These are phyloP conservation scores for Noccaea bulbosa DNA, from an alignment of 345 rosid genomes.

Conservation along the genomic window DNA sequence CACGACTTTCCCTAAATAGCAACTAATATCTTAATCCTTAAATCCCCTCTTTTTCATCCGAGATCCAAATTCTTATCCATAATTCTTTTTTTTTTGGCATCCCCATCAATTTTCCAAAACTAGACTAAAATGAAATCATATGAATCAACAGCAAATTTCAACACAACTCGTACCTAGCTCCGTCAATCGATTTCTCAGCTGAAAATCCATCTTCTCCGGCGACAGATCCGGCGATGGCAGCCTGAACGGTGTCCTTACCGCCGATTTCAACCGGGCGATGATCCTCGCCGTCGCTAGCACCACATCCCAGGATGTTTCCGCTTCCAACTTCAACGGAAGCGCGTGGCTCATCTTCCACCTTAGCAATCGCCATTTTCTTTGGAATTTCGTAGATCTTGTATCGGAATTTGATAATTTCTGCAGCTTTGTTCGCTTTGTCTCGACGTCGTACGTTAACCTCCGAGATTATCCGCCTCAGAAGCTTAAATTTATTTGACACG, in stretches of 20 bases:
- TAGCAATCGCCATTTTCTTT: constrained; percentile 9
- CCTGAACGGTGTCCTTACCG: constrained; percentile 32
- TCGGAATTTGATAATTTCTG: background rate
- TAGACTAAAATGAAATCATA: background rate
- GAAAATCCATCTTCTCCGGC: constrained; percentile 35
- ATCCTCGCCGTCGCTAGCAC: constrained; percentile 36
- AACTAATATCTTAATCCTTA: constrained; percentile 7
- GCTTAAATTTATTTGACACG: constrained; percentile 19
- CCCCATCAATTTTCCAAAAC: background rate
- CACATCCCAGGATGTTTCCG: background rate
- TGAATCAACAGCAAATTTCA: constrained; percentile 20
- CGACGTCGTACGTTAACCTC: background rate
- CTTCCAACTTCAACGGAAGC: constrained; percentile 15
- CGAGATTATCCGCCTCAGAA: constrained; percentile 20
- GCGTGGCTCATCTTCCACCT: constrained; percentile 36
- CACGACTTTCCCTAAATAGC: constrained; percentile 28
- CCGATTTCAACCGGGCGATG: constrained; percentile 24
- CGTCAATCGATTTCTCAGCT: constrained; percentile 34
- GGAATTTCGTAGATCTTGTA: background rate
- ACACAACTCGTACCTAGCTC: constrained; percentile 39
- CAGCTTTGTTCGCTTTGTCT: background rate
- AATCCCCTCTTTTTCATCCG: background rate
- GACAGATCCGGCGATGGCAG: constrained; percentile 42
- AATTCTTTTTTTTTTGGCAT: too few species aligned
- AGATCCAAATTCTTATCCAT: background rate